phyloP scores from a whole-genome alignment of 192 early-diverging fungal species.

The Mortierella claussenii region DNA sequence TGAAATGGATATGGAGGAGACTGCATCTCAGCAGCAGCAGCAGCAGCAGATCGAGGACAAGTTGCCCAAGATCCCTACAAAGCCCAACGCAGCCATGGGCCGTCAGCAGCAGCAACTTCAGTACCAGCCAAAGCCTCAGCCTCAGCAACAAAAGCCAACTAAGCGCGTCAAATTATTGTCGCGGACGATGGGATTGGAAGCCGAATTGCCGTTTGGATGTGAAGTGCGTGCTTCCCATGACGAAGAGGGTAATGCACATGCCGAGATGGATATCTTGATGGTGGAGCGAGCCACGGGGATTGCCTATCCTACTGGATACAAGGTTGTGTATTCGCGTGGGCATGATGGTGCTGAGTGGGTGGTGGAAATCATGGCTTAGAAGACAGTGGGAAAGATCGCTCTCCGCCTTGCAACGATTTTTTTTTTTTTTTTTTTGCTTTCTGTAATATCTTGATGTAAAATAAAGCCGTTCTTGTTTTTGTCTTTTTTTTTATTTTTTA shows the following conservation, averaged over 20 bases:
- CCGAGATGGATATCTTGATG: conserved; percentile 48
- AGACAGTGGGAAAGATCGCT: neutral
- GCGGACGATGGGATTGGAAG: conserved; percentile 38
- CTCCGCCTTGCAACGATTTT: too few relatives aligned
- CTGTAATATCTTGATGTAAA: neutral
- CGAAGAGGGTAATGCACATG: conserved; percentile 21
- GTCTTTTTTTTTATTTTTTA: neutral
- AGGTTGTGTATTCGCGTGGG: conserved; percentile 45
- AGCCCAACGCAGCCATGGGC: conserved; percentile 1
- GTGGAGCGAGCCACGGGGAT: conserved; percentile 38
- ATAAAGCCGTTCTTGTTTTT: neutral
- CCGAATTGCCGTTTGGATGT: conserved; percentile 40
- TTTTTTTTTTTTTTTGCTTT: neutral
- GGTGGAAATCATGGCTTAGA: conserved; percentile 16
- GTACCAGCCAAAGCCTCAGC: conserved; percentile 3
- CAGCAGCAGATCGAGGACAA: conserved; percentile 20
- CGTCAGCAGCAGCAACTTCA: conserved; percentile 3
- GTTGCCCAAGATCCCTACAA: conserved; percentile 45
- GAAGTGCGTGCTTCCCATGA: conserved; percentile 42
- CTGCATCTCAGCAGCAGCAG: conserved; percentile 3
- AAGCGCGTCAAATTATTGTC: conserved; percentile 26
- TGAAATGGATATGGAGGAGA: conserved; percentile 1
- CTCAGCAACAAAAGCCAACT: conserved; percentile 1
- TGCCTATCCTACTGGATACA: conserved; percentile 40
- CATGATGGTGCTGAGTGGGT: conserved; percentile 41